phyloP scores from a whole-genome alignment of 495 filamentous ascomycete species.

The Aspergillus sclerotioniger region DNA sequence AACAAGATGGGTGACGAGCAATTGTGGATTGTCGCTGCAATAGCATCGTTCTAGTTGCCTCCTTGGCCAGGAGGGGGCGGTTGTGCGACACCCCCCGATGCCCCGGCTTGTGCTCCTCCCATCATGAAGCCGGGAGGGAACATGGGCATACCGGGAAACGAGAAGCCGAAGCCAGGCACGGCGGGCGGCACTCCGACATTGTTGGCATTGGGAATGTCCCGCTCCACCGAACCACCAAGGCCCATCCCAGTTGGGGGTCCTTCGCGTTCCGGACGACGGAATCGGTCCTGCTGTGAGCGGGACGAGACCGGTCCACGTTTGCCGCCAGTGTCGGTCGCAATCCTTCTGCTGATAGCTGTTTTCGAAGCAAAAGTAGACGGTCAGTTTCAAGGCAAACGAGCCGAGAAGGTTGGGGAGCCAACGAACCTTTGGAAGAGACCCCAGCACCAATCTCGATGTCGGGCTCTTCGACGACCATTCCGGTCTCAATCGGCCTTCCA shows the following conservation, averaged over 20 bases:
- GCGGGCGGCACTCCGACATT: conserved; percentile 58
- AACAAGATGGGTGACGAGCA: conserved; percentile 15
- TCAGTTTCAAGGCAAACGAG: background rate
- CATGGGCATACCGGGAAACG: conserved; percentile 65
- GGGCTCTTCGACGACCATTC: conserved; percentile 91
- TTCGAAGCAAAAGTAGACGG: conserved; percentile 1
- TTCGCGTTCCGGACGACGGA: conserved; percentile 41
- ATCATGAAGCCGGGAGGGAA: conserved; percentile 65
- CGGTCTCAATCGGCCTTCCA: conserved; percentile 72
- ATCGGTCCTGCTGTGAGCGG: conserved; percentile 50
- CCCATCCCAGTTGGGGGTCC: conserved; percentile 22
- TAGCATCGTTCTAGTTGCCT: conserved; percentile 21
- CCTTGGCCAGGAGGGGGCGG: conserved; percentile 50
- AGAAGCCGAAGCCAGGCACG: conserved; percentile 68
- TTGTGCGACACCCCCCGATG: conserved; percentile 30
- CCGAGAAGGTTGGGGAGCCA: background rate
- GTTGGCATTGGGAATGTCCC: conserved; percentile 45
- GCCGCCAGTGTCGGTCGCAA: conserved; percentile 74
- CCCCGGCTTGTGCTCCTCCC: conserved; percentile 39
- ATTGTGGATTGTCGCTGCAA: conserved; percentile 8
- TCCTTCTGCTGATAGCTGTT: conserved; percentile 75
- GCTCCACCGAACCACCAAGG: conserved; percentile 23
- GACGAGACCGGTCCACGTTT: conserved; percentile 71
- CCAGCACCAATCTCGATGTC: conserved; percentile 98
- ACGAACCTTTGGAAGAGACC: conserved; percentile 81